Evolutionary conservation across 148 eudicot genomes (phyloP), one percentile per base, ranked within the genome.

Genomic region (Rheum nobile): DNA sequence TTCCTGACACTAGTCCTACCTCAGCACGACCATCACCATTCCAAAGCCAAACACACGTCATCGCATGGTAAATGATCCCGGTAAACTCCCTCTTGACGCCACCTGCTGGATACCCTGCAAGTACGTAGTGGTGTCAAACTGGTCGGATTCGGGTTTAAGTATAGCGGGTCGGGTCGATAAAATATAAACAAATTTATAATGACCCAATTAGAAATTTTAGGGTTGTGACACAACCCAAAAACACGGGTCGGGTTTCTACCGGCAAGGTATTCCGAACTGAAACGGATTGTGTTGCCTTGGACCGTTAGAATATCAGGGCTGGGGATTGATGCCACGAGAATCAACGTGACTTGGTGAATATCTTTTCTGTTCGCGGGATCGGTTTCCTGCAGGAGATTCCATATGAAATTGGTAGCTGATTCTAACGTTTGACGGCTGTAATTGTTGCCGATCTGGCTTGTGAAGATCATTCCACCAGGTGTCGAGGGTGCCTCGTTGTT

Each of bases 41-140:
- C 85, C 85, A 83, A 28, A 80, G 85, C 83, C 87, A 86, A 0
- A 82, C 76, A 61, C 82, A 86, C 21, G 86, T 82, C 77, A 77
- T 75, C 77, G 82, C 87, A 28, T 86, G 90, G 75, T 77, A 82
- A 4, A 84, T n/a, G 1, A 86, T 57, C 0, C 90, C 82, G 6
- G 81, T 77, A 1, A 84, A 48, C 74, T 84, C 86, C 1, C 67
- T 72, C 43, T 71, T 82, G 0, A 84, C 70, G 63, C 84, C 79
- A 11, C 89, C 87, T 0, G n/a, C n/a, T 75, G 50, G 48, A 77
- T 79, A 68, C 78, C 22, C 1, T n/a, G n/a, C n/a, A n/a, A n/a
- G n/a, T n/a, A n/a, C n/a, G n/a, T n/a, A n/a, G n/a, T n/a, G n/a
- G n/a, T n/a, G n/a, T n/a, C n/a, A n/a, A n/a, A n/a, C n/a, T n/a